These are phyloP conservation scores for Elsinoe perseae DNA, from an alignment of 2,329 filamentous ascomycete genomes.

Conservation along the genomic window DNA sequence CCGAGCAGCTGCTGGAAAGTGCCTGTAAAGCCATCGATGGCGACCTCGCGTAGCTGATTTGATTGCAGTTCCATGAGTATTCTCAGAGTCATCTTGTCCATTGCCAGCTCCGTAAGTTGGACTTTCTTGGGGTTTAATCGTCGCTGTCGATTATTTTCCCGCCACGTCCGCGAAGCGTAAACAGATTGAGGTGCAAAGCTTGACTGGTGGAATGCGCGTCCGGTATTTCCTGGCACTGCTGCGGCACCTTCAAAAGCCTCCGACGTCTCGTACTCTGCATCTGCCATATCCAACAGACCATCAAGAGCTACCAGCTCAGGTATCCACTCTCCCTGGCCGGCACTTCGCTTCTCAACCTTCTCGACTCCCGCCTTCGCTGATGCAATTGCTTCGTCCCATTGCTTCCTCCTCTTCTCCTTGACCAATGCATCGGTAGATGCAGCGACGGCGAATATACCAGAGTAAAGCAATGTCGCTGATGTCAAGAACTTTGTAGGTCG, in stretches of 20 bases:
- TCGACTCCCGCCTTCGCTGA: conserved; percentile 45
- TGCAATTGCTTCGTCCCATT: conserved; percentile 56
- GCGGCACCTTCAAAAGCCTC: conserved; percentile 3
- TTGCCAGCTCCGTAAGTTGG: conserved; percentile 34
- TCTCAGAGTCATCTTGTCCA: conserved; percentile 34
- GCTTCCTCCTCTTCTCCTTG: conserved; percentile 51
- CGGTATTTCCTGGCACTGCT: conserved; percentile 37
- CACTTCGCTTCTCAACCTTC: conserved; percentile 27
- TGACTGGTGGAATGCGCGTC: conserved; percentile 25
- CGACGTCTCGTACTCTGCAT: conserved; percentile 10
- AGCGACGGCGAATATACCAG: conserved; percentile 58
- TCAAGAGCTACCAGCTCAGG: not conserved
- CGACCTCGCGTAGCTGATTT: conserved; percentile 18
- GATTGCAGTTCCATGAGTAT: conserved; percentile 27
- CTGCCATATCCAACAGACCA: not conserved
- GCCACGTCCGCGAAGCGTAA: conserved; percentile 33
- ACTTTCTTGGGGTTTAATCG: conserved; percentile 38
- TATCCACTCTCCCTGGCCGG: not conserved
- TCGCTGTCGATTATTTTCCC: conserved; percentile 26
- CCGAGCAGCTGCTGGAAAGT: conserved; percentile 19
- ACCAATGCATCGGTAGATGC: conserved; percentile 53
- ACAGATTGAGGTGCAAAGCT: conserved; percentile 40
- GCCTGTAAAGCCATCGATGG: conserved; percentile 22
- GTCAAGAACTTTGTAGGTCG: conserved; percentile 42
- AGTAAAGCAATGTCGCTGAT: conserved; percentile 58